Conservation (phyloP, 148 eudicot genomes). For the Nyssa sinensis region DNA sequence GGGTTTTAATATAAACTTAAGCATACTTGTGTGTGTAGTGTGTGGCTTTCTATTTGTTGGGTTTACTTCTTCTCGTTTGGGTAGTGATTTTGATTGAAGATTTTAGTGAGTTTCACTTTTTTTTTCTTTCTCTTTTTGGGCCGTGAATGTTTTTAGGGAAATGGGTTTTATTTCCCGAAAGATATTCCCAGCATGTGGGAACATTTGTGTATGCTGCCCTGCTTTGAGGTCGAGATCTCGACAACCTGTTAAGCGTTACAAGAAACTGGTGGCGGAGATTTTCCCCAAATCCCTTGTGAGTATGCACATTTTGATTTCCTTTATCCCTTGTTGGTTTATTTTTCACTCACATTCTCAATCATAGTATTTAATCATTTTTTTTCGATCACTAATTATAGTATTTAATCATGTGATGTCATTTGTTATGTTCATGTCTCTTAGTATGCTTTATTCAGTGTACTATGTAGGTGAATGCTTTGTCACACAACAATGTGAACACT, state of each 20-base stretch:
- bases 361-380: background rate
- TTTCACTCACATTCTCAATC: background rate
- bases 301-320: slow-evolving; percentile 8
- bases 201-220: slow-evolving; percentile 95
- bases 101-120: background rate
- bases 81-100: background rate
- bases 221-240: slow-evolving; percentile 87
- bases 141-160: slow-evolving; percentile 26
- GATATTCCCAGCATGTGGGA: slow-evolving; percentile 88
- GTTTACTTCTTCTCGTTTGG: background rate
- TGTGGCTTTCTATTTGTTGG: background rate
- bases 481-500: background rate
- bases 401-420: background rate
- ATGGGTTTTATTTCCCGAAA: slow-evolving; percentile 91
- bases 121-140: background rate
- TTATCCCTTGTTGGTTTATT: background rate
- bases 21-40: background rate
- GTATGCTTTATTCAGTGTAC: background rate
- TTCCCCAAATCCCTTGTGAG: slow-evolving; percentile 92
- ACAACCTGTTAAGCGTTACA: slow-evolving; percentile 93
- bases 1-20: too few relatives aligned
- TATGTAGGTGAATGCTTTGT: slow-evolving; percentile 3
- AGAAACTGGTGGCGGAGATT: slow-evolving; percentile 82
- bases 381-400: background rate
- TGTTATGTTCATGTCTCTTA: background rate